phyloP scores from a whole-genome alignment of 2,329 filamentous ascomycete genomes.

The Sarocladiaceae sp. region DNA sequence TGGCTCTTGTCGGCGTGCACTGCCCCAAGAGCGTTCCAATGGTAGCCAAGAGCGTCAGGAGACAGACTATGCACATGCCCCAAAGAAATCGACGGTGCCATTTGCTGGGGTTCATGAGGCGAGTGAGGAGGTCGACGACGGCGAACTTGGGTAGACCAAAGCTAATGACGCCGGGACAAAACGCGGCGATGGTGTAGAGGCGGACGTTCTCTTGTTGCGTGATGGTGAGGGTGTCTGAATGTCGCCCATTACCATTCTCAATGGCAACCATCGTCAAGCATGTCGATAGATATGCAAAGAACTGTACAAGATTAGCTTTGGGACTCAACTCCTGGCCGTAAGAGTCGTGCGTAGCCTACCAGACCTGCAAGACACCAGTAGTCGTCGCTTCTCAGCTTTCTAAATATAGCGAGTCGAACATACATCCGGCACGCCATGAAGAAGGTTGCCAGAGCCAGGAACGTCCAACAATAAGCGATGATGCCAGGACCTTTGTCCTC shows the following conservation, averaged over 20 bases:
- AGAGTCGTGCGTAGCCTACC: not conserved
- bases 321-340: not conserved
- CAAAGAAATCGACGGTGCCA: slow-evolving; percentile 29
- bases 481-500: slow-evolving; percentile 16
- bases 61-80: slow-evolving; percentile 23
- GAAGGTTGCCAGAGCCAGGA: slow-evolving; percentile 13
- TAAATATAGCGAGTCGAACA: slow-evolving; percentile 12
- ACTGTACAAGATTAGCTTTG: slow-evolving; percentile 14
- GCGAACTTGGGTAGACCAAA: slow-evolving; percentile 36
- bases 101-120: slow-evolving; percentile 29
- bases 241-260: slow-evolving; percentile 30
- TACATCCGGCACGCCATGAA: slow-evolving; percentile 15
- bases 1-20: slow-evolving; percentile 30
- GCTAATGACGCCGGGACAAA: slow-evolving; percentile 30
- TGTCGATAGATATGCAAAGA: slow-evolving; percentile 27
- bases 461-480: slow-evolving; percentile 14
- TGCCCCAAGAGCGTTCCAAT: slow-evolving; percentile 35
- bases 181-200: slow-evolving; percentile 30
- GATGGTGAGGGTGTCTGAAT: slow-evolving; percentile 24
- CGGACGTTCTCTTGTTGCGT: slow-evolving; percentile 23
- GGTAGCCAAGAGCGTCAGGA: slow-evolving; percentile 25
- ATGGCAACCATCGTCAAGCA: slow-evolving; percentile 28
- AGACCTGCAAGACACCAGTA: slow-evolving; percentile 12
- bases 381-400: slow-evolving; percentile 14
- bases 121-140: slow-evolving; percentile 30